Conservation (phyloP, 1,284 basidiomycete species). For the Taiwanofungus camphoratus region DNA sequence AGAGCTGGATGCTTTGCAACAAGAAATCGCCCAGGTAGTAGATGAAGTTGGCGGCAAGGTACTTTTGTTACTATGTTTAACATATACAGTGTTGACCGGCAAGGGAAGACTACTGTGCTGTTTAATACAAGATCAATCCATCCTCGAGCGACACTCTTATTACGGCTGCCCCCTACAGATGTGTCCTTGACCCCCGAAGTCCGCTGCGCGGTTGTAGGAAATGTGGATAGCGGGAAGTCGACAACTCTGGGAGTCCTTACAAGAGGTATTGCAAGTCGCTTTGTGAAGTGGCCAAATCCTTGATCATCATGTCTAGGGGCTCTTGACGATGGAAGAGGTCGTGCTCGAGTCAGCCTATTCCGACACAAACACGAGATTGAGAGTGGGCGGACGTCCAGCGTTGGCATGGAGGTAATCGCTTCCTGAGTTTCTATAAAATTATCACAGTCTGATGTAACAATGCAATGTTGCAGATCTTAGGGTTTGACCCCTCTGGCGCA, state of each 20-base stretch:
- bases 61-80: constrained; percentile 1
- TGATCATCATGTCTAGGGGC: constrained; percentile 51
- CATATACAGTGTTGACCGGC: neutral
- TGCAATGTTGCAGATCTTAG: constrained; percentile 63
- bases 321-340: constrained; percentile 92
- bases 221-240: constrained; percentile 91
- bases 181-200: constrained; percentile 81
- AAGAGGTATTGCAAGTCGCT: constrained; percentile 41
- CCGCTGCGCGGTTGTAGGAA: constrained; percentile 92
- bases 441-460: neutral
- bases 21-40: constrained; percentile 40
- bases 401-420: constrained; percentile 84
- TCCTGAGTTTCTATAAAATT: neutral
- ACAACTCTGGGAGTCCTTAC: constrained; percentile 89
- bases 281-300: constrained; percentile 12
- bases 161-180: constrained; percentile 67
- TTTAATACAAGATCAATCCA: constrained; percentile 41
- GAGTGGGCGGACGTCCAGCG: constrained; percentile 89
- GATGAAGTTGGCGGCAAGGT: constrained; percentile 78
- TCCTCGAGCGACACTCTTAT: constrained; percentile 51
- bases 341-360: constrained; percentile 89
- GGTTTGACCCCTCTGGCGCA: constrained; percentile 69
- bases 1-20: constrained; percentile 45
- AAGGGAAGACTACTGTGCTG: constrained; percentile 47
- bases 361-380: constrained; percentile 98